Conservation (phyloP, 495 filamentous ascomycete species). For the Neurospora intermedia region DNA sequence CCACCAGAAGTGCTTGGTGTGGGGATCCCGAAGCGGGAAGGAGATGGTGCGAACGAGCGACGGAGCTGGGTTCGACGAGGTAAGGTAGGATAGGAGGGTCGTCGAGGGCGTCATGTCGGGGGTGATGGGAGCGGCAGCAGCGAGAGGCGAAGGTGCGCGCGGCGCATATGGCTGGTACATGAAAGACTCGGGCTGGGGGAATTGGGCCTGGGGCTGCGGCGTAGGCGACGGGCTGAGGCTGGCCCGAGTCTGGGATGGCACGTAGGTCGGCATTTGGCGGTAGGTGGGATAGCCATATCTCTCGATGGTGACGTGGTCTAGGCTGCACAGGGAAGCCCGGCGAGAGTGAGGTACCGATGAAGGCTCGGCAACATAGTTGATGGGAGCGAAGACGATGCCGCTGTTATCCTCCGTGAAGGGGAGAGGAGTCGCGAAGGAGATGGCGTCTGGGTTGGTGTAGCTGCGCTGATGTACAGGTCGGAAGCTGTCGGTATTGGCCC, state of each 20-base stretch:
- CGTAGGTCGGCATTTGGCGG: slow-evolving; percentile 62
- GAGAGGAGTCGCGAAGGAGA: slow-evolving; percentile 40
- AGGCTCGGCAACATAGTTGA: slow-evolving; percentile 43
- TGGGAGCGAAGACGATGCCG: slow-evolving; percentile 51
- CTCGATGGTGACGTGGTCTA: slow-evolving; percentile 55
- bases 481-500: slow-evolving; percentile 22
- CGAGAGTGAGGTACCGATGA: slow-evolving; percentile 39
- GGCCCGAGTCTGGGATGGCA: slow-evolving; percentile 30
- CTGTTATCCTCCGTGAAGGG: slow-evolving; percentile 26
- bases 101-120: slow-evolving; percentile 45
- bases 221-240: slow-evolving; percentile 23
- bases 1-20: slow-evolving; percentile 86
- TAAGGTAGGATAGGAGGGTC: slow-evolving; percentile 68
- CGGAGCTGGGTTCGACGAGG: slow-evolving; percentile 63
- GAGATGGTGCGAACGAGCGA: slow-evolving; percentile 73
- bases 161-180: slow-evolving; percentile 34
- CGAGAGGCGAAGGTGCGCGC: slow-evolving; percentile 41
- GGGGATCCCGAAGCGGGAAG: slow-evolving; percentile 53
- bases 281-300: slow-evolving; percentile 75
- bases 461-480: slow-evolving; percentile 49
- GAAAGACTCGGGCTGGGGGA: slow-evolving; percentile 29
- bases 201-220: slow-evolving; percentile 21
- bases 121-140: slow-evolving; percentile 25
- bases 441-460: slow-evolving; percentile 52
- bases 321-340: slow-evolving; percentile 56